Base-by-base conservation (phyloP, 345 rosid species). In the Mangifera indica region DNA sequence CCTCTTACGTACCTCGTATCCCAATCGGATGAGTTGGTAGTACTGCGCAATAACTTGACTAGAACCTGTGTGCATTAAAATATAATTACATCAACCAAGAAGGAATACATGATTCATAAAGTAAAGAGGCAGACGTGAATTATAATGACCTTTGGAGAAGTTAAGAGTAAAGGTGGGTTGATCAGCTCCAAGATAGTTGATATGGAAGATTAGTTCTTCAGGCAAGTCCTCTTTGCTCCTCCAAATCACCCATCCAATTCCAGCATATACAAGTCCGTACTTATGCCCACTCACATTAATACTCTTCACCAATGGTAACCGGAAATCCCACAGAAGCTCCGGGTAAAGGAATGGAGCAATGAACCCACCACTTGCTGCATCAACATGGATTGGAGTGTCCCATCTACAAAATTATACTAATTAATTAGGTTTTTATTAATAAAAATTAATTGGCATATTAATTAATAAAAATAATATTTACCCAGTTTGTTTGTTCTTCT, bases 201-300 rank as follows among this genome's bases (percentile, higher is more conserved):
- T n/a, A n/a, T 85, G 89, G 78, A 86, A 86, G 63, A 86, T 86
- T 44, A 86, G 85, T 53, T 86, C 89, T 25, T 86, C 87, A 21
- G 87, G 89, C 80, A 84, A 73, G 69, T 86, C 86, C n/a, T 82
- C 89, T 58, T 86, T 86, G 87, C 68, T 84, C 80, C 87, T 81
- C 89, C 89, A 86, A 10, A 86, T 78, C 48, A 56, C 86, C 89
- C 89, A 86, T n/a, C 89, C 89, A 74, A 86, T 79, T 21, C 89
- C 87, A 6, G 89, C 89, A 26, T 86, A 86, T 13, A 86, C 89
- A 60, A 81, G 85, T 5, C 89, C 89, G 37, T 85, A 83, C 42
- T 85, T 85, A 77, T 86, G 89, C 10, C 87, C 89, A 72, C 89
- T 86, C 1, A 86, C 89, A 65, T 86, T 84, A 55, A 86, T 86